A percentile compares a stretch with the other conserved stretches of the same genome.
phyloP scores from a whole-genome alignment of 306 rosid species.

The Erythrophleum fordii region DNA sequence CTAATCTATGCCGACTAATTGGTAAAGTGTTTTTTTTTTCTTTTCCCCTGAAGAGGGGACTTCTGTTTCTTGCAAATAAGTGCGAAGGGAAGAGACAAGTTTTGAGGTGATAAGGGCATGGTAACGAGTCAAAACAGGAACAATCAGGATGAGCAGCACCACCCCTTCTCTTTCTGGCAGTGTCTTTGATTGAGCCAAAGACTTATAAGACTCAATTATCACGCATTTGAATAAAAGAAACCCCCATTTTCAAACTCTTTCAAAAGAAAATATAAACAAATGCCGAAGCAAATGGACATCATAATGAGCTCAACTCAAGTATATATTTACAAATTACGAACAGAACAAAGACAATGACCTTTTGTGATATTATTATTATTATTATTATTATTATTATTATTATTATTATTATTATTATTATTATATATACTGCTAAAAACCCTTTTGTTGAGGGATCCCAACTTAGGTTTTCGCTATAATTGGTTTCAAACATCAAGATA shows the following conservation, averaged over 20 bases:
- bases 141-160: slow-evolving; percentile 15
- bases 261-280: neutral
- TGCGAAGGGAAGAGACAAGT: neutral
- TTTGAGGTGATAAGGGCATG: neutral
- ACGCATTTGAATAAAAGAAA: slow-evolving; percentile 27
- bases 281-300: neutral
- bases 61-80: neutral
- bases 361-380: neutral
- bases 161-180: slow-evolving; percentile 19
- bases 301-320: slow-evolving; percentile 21
- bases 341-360: neutral
- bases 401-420: too few relatives aligned
- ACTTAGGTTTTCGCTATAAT: slow-evolving; percentile 14
- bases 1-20: neutral
- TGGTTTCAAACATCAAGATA: neutral
- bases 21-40: too few relatives aligned
- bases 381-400: too few relatives aligned
- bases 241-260: neutral
- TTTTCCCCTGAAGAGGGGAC: neutral
- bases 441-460: neutral
- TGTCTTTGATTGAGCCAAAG: slow-evolving; percentile 44
- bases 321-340: neutral
- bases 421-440: neutral
- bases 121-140: slow-evolving; percentile 38
- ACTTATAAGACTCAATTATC: slow-evolving; percentile 42